Percentiles rank a stretch among this genome's conserved stretches.
Evolutionary conservation across 2,329 filamentous ascomycete species (phyloP).

Genomic region (Talaromyces sp.): DNA sequence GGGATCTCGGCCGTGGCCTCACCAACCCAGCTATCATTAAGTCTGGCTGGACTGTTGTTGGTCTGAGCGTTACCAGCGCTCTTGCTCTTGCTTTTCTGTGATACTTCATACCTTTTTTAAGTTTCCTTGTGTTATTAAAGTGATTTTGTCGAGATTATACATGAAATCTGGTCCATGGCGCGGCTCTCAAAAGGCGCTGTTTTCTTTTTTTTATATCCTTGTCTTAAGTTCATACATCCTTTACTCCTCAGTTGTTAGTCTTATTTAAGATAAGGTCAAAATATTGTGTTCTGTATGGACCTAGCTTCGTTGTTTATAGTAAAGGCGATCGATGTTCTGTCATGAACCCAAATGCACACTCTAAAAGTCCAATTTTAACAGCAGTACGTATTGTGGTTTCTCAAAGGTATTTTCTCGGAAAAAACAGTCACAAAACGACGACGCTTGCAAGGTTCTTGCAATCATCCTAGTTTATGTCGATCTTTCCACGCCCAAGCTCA

Average conservation of each 20-base stretch:
- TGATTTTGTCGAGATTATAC: conserved; percentile 28
- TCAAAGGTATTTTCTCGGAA: too few species aligned
- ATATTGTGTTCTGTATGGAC: too few species aligned
- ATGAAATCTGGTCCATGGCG: conserved; percentile 24
- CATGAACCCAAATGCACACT: conserved; percentile 13
- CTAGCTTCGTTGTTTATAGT: too few species aligned
- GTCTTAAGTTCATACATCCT: conserved; percentile 8
- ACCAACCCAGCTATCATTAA: conserved; percentile 66
- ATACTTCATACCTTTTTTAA: conserved; percentile 34
- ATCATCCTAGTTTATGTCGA: neutral
- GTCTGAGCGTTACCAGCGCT: conserved; percentile 55
- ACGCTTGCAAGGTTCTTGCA: too few species aligned
- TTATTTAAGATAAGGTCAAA: neutral
- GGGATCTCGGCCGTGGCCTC: conserved; percentile 67
- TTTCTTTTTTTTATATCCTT: conserved; percentile 8
- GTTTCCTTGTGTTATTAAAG: conserved; percentile 36
- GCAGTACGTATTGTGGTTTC: too few species aligned
- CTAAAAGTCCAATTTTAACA: too few species aligned
- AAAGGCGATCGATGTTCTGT: conserved; percentile 6
- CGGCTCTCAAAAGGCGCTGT: conserved; percentile 24
- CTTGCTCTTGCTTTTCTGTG: conserved; percentile 51
- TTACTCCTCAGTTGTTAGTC: neutral
- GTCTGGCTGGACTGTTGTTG: conserved; percentile 67
- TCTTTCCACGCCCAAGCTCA: too few species aligned
- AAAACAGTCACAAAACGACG: too few species aligned